A percentile compares a stretch with the other conserved stretches of the same genome.
Conservation (phyloP, 2,329 filamentous ascomycete species). For the Fusarium tricinctum region DNA sequence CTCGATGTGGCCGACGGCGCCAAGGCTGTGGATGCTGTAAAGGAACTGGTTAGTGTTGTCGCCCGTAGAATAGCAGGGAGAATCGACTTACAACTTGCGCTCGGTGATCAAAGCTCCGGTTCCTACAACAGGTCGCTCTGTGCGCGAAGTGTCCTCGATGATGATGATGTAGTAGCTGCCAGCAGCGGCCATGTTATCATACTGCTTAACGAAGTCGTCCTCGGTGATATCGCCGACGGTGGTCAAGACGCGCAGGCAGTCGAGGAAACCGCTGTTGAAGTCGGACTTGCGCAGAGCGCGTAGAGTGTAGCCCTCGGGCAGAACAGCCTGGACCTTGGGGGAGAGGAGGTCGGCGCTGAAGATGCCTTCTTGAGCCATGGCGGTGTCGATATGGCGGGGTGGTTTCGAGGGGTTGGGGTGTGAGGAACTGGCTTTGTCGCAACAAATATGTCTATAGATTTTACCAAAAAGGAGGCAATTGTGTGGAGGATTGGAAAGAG, state of each 20-base stretch:
- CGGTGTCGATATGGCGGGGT: constrained; percentile 42
- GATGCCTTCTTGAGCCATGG: constrained; percentile 68
- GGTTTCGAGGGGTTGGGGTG: constrained; percentile 30
- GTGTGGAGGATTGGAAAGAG: neutral
- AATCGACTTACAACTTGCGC: constrained; percentile 82
- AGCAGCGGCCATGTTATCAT: constrained; percentile 82
- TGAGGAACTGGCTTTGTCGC: constrained; percentile 8
- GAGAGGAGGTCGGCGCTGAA: constrained; percentile 85
- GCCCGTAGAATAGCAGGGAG: neutral
- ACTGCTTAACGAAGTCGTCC: constrained; percentile 81
- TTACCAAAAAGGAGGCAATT: constrained; percentile 16
- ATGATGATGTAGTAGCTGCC: constrained; percentile 89
- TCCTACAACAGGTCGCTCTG: constrained; percentile 79
- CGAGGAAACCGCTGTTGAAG: constrained; percentile 86
- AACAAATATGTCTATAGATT: neutral
- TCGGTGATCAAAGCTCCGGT: constrained; percentile 93
- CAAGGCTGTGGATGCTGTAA: constrained; percentile 80
- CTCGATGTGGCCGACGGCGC: constrained; percentile 93
- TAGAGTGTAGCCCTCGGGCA: constrained; percentile 86
- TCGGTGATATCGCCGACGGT: constrained; percentile 89
- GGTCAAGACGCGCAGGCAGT: constrained; percentile 91
- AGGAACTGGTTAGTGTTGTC: constrained; percentile 36
- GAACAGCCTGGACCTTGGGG: constrained; percentile 75
- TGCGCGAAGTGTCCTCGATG: constrained; percentile 77
- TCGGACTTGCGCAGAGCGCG: constrained; percentile 85